Conservation (phyloP, 2,329 filamentous ascomycete species). For the Parastagonospora avenae region DNA sequence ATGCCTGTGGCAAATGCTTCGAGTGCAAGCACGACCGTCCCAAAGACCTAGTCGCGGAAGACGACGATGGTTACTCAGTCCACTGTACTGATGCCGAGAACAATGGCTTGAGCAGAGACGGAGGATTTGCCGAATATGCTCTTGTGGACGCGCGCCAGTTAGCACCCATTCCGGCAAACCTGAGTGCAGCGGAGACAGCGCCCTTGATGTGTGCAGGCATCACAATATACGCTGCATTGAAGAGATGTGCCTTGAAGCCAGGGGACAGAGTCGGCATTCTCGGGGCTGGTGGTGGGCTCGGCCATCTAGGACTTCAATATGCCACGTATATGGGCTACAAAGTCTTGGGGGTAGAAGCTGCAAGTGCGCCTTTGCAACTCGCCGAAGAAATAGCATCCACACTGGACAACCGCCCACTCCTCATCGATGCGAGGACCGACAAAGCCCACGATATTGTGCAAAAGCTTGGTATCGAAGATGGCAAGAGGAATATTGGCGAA, state of each 20-base stretch:
- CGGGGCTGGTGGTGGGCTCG: slow-evolving; percentile 45
- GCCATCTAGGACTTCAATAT: slow-evolving; percentile 40
- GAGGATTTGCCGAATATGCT: slow-evolving; percentile 52
- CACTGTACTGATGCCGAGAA: slow-evolving; percentile 43
- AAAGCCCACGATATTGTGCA: slow-evolving; percentile 37
- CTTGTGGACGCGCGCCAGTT: slow-evolving; percentile 50
- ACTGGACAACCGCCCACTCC: slow-evolving; percentile 36
- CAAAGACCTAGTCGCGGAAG: slow-evolving; percentile 35
- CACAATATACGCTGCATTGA: slow-evolving; percentile 51
- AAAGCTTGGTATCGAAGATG: slow-evolving; percentile 46
- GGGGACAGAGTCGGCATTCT: slow-evolving; percentile 48
- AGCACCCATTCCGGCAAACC: slow-evolving; percentile 37
- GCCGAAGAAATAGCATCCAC: slow-evolving; percentile 29
- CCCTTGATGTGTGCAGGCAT: slow-evolving; percentile 53
- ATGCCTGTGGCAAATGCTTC: slow-evolving; percentile 50
- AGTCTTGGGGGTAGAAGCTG: slow-evolving; percentile 48
- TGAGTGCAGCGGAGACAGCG: slow-evolving; percentile 47
- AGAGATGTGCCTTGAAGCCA: slow-evolving; percentile 36
- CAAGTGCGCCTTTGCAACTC: slow-evolving; percentile 43
- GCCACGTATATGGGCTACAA: slow-evolving; percentile 40
- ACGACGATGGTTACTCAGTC: slow-evolving; percentile 49
- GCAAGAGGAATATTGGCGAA: slow-evolving; percentile 41
- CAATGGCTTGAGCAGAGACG: slow-evolving; percentile 41
- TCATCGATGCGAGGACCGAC: slow-evolving; percentile 49
- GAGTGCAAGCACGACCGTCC: slow-evolving; percentile 43